Evolutionary conservation across 768 basidiomycete genomes (phyloP), one percentile per base, ranked within the genome.

Genomic region (Leccinum variicolor): DNA sequence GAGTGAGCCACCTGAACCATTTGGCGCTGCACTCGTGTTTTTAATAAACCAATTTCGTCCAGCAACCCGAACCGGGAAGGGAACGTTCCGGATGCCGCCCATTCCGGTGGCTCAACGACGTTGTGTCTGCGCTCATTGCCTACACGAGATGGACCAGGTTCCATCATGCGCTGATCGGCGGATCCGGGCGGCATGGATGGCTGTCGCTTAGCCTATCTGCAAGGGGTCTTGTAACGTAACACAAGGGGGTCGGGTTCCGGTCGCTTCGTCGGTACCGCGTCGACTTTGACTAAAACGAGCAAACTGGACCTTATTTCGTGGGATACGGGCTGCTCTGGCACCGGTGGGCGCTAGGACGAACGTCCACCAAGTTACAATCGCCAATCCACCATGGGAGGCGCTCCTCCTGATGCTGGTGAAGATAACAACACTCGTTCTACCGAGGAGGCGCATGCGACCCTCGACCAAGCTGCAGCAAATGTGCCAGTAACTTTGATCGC

Each of bases 41-140:
- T 17, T 8, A 28, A 23, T 46, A 6, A 33, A 50, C 50, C 14
- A 6, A 41, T 41, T 41, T 41, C 36, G 10, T 41, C n/a, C 10
- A 41, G 41, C 10, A 10, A 2, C 5, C 34, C 15, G n/a, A 19
- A 41, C 39, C n/a, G n/a, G 41, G 41, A 41, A n/a, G 14, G 31
- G 17, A 45, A n/a, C 19, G 10, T 9, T 25, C 29, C 17, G 14
- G 33, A 54, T 68, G 61, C 60, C 61, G 55, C 56, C 58, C 58
- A 46, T 58, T 62, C 50, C 41, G 15, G 45, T 19, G 51, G 52
- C 53, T 58, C 54, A 43, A 54, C 15, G n/a, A 19, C 31, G 21
- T 33, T 13, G 8, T 41, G 7, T 45, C 29, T 26, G 47, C 49
- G 43, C 21, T 11, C 15, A 55, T 59, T 55, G 53, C 45, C 26